Base-by-base conservation (phyloP, 2,329 filamentous ascomycete species). In the Lachnellula arida region DNA sequence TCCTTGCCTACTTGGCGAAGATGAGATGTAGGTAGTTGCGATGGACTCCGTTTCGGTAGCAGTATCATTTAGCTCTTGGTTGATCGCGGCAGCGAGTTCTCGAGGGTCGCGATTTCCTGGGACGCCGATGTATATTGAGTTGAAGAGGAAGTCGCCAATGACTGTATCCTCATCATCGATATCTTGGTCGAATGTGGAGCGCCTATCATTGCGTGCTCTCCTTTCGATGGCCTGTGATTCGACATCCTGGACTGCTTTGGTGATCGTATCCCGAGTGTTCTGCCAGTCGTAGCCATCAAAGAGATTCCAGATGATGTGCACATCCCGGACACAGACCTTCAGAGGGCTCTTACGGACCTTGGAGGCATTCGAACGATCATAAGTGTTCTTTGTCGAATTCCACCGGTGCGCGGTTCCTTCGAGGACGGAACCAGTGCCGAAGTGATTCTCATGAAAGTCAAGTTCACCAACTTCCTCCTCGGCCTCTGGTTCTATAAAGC, bases 281-380 rank as follows among this genome's bases (percentile, higher is more conserved):
- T 86, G 82, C 95, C 95, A 99, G 72, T 99, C 95, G 69, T 96
- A 99, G 1, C 94, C 94, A 75, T 99, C 94, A 71, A 94, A 97
- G 1, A 99, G 76, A 67, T 99, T 96, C 94, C 94, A 99, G 57
- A 97, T 97, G 51, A 97, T 76, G 69, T 97, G 91, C 11, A 96
- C 86, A 67, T 97, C 91, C 25, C 89, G 86, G 15, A 97, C 81
- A 5, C 85, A 84, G 2, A 97, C 78, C 60, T 85, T 86, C 14
- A 99, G 74, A 5, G 93, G 90, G 59, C 87, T 89, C 52, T 78
- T 78, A 40, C 79, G 78, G 8, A 86, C 76, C 59, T 86, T 84
- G 9, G 75, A 71, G 49, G 82, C 78, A 44, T 87, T 85, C 1
- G 82, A 79, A 43, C 79, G 76, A 53, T 88, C 86, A 64, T 94